Percentiles rank a stretch among this genome's conserved stretches.
These are phyloP conservation scores for Blepharisma japonicum DNA, from an alignment of 73 alveolate genomes.

Conservation along the genomic window DNA sequence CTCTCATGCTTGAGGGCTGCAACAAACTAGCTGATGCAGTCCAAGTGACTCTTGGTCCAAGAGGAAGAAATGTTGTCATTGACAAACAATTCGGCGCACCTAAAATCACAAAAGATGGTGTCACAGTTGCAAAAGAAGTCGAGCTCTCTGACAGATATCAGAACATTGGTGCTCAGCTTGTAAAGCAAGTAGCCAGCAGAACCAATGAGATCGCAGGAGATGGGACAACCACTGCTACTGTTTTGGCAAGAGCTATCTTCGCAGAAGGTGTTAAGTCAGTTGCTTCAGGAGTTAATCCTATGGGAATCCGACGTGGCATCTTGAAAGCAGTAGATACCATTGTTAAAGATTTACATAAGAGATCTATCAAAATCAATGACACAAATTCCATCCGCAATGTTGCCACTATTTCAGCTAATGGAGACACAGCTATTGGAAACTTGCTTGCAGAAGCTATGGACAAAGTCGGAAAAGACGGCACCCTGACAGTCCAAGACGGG, in stretches of 20 bases:
- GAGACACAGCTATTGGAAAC: slow-evolving; percentile 88
- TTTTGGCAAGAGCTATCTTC: slow-evolving; percentile 67
- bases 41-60: slow-evolving; percentile 77
- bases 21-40: slow-evolving; percentile 83
- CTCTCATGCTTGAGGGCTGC: slow-evolving; percentile 62
- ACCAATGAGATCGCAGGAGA: slow-evolving; percentile 97
- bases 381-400: slow-evolving; percentile 61
- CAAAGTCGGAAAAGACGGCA: slow-evolving; percentile 94
- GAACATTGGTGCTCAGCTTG: slow-evolving; percentile 92
- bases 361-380: slow-evolving; percentile 34
- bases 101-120: slow-evolving; percentile 89
- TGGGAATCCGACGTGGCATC: slow-evolving; percentile 96
- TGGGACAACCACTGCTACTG: slow-evolving; percentile 98
- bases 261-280: slow-evolving; percentile 44
- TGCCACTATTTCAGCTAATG: slow-evolving; percentile 97
- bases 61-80: slow-evolving; percentile 79
- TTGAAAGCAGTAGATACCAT: slow-evolving; percentile 89
- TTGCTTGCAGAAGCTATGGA: slow-evolving; percentile 90
- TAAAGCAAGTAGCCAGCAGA: slow-evolving; percentile 88
- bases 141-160: slow-evolving; percentile 87
- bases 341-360: slow-evolving; percentile 46
- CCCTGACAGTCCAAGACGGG: slow-evolving; percentile 91
- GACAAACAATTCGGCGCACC: slow-evolving; percentile 64
- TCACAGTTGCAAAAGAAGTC: slow-evolving; percentile 95
- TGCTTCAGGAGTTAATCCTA: slow-evolving; percentile 98